These are phyloP conservation scores for Bromus sterilis DNA, from an alignment of 176 grass and related monocot genomes.

Conservation along the genomic window DNA sequence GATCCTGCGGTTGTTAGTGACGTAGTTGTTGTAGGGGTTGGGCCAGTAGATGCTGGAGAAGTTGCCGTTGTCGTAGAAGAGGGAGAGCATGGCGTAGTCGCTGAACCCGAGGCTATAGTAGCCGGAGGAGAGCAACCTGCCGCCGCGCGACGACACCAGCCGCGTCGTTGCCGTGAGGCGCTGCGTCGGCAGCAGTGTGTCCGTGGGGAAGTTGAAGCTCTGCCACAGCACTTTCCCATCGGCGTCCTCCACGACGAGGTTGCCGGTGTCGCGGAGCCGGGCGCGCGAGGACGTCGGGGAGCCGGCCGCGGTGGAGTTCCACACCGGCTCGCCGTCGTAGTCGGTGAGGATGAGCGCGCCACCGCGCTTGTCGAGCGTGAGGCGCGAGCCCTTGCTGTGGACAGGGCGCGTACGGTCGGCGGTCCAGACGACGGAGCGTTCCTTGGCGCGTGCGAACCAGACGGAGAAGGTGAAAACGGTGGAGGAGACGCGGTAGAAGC, in stretches of 20 bases:
- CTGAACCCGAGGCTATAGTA: constrained; percentile 48
- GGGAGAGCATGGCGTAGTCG: constrained; percentile 51
- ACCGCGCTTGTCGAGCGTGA: constrained; percentile 1
- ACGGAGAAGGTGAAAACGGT: constrained; percentile 51
- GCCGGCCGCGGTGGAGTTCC: constrained; percentile 31
- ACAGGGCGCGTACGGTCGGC: constrained; percentile 29
- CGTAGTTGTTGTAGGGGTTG: constrained; percentile 21
- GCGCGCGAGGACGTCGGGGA: background rate
- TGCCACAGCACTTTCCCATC: constrained; percentile 22
- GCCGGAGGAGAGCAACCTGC: constrained; percentile 20
- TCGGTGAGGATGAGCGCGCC: constrained; percentile 29
- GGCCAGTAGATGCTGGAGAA: constrained; percentile 69
- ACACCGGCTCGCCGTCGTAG: constrained; percentile 22
- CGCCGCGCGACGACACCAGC: constrained; percentile 22
- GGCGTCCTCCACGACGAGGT: constrained; percentile 20
- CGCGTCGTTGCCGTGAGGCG: constrained; percentile 14
- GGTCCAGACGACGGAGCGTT: constrained; percentile 27
- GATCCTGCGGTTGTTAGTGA: constrained; percentile 36
- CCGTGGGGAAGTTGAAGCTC: constrained; percentile 50
- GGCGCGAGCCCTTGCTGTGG: constrained; percentile 25
- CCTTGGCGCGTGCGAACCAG: constrained; percentile 32
- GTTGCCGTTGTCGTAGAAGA: constrained; percentile 46
- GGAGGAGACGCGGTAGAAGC: constrained; percentile 32
- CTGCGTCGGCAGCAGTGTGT: constrained; percentile 51
- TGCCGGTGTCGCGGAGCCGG: constrained; percentile 21